Evolutionary conservation across 1,284 basidiomycete species (phyloP), one percentile per base, ranked within the genome.

Genomic region (Taiwanofungus camphoratus): DNA sequence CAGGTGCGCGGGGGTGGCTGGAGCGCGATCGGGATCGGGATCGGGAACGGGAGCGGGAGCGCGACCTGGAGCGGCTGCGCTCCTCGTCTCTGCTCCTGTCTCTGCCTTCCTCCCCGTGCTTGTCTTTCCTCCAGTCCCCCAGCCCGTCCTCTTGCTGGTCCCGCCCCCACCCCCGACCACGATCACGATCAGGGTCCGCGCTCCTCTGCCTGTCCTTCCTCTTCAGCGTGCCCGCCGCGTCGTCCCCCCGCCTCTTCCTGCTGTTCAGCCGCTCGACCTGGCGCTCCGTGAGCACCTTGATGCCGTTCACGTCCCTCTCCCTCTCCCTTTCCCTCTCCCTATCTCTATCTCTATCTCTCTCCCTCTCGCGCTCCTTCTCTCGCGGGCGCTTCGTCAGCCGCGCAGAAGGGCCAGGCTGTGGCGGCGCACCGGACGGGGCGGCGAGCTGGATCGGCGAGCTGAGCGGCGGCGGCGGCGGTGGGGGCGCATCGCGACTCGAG

Each of bases 251-350:
- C 48, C 6, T 37, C 23, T 21, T 22, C 19, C 32, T 49, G 12
- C 45, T 49, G 33, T 38, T 49, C 20, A 62, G 45, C 49, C 56
- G 59, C 48, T 60, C 57, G 43, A 58, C 49, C 47, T 62, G 61
- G 20, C 55, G 56, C 40, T 59, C 58, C 3, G 61, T 62, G n/a
- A 61, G 51, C 13, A 47, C 24, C 47, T 60, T 61, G 19, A 62
- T 52, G 5, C 51, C 56, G 32, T 54, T 50, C 8, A 30, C 41
- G 18, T 36, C 16, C 6, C 39, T 27, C 21, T 26, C 35, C 15
- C 23, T 18, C 8, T 22, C 35, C 15, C 19, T 36, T 16, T 21
- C 19, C 35, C 19, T 12, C 18, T 36, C 35, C 35, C 19, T 36
- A 21, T 21, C 12, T 8, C 35, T 18, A 18, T 36, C 35, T 5